Evolutionary conservation across 257 asterid species (phyloP).

Genomic region (Solanum peruvianum): DNA sequence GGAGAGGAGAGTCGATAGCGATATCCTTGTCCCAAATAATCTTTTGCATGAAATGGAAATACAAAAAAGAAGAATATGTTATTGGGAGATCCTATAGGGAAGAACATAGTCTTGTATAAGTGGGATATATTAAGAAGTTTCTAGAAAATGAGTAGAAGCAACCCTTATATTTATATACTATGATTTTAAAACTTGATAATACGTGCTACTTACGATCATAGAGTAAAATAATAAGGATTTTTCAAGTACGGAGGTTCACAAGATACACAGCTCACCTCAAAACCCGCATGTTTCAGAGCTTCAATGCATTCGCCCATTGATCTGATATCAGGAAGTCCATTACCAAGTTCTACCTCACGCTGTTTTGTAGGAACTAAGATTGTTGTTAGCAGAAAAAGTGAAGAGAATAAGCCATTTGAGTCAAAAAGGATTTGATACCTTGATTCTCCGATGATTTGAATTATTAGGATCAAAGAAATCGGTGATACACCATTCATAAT

Average conservation of each 20-base stretch:
- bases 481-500: conserved; percentile 1
- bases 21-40: conserved; percentile 6
- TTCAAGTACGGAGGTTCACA: not conserved
- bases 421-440: not conserved
- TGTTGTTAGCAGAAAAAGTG: not conserved
- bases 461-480: not conserved
- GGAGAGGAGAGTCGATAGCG: not conserved
- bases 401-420: not conserved
- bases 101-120: not conserved
- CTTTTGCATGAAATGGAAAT: not conserved
- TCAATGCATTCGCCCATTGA: not conserved
- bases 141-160: not conserved
- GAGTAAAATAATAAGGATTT: not conserved
- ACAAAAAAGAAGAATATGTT: not conserved
- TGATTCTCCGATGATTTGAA: not conserved
- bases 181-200: not conserved
- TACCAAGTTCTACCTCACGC: conserved; percentile 6
- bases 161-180: no score
- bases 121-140: not conserved
- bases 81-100: not conserved
- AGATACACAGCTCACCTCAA: not conserved
- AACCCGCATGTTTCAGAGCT: conserved; percentile 5
- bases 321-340: conserved; percentile 10
- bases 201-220: not conserved
- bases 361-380: not conserved